A percentile compares a stretch with the other conserved stretches of the same genome.
phyloP scores from a whole-genome alignment of 2,329 filamentous ascomycete genomes.

The Fusarium abutilonis region DNA sequence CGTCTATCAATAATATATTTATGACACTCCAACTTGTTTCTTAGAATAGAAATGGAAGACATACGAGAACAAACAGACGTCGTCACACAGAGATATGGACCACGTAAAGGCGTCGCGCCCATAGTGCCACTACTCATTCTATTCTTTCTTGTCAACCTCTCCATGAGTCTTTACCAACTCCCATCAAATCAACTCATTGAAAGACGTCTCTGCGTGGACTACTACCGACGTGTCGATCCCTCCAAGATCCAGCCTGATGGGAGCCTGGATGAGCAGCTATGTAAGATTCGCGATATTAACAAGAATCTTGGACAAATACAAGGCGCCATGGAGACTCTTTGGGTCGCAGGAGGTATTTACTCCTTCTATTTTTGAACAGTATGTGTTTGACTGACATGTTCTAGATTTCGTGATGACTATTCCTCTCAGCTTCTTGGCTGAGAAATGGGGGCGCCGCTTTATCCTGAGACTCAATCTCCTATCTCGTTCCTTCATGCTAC shows the following conservation, averaged over 20 bases:
- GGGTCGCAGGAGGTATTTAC: conserved; percentile 58
- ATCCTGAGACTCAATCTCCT: conserved; percentile 58
- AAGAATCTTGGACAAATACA: conserved; percentile 62
- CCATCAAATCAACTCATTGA: conserved; percentile 60
- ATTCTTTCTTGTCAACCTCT: conserved; percentile 58
- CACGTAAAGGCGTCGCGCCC: conserved; percentile 1
- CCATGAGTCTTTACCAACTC: conserved; percentile 59
- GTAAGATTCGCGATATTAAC: conserved; percentile 64
- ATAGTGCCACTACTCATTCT: conserved; percentile 50
- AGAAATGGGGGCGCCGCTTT: conserved; percentile 53
- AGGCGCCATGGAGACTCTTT: conserved; percentile 60
- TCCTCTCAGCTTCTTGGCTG: conserved; percentile 58
- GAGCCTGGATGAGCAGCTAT: conserved; percentile 60
- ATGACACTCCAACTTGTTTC: not conserved
- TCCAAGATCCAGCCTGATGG: conserved; percentile 45
- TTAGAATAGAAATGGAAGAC: conserved; percentile 3
- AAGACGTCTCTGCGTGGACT: conserved; percentile 59
- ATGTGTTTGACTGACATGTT: not conserved
- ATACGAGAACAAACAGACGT: not conserved
- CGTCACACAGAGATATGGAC: not conserved
- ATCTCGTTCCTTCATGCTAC: conserved; percentile 46
- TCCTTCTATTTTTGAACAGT: fast-evolving
- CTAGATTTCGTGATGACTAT: conserved; percentile 61
- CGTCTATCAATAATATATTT: not conserved
- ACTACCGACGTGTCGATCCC: conserved; percentile 57